Evolutionary conservation across 805 yeast species (phyloP).

Genomic region (Barnettozyma vustinii): DNA sequence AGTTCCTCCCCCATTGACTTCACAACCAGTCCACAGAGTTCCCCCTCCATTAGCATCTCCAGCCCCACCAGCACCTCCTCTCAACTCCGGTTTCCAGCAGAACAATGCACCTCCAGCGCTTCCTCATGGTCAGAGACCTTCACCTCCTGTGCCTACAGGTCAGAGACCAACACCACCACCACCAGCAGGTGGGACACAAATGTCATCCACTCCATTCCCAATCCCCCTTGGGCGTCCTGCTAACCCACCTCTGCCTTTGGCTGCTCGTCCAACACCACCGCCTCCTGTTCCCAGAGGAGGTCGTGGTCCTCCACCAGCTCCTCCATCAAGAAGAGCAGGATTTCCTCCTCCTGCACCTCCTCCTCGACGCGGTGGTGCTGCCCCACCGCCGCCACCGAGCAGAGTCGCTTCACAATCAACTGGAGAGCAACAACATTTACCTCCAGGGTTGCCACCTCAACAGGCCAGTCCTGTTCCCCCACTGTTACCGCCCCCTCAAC

Average conservation of each 20-base stretch:
- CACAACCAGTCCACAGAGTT: constrained; percentile 15
- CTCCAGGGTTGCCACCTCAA: constrained; percentile 17
- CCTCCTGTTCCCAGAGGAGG: constrained; percentile 28
- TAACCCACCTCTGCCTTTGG: constrained; percentile 12
- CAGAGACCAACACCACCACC: constrained; percentile 8
- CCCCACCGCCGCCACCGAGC: constrained; percentile 21
- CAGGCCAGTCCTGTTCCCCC: constrained; percentile 15
- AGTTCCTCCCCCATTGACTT: constrained; percentile 25
- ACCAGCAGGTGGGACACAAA: constrained; percentile 2
- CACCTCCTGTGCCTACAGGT: constrained; percentile 18
- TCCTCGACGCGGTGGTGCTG: constrained; percentile 16
- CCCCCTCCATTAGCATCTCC: constrained; percentile 22
- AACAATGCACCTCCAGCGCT: constrained; percentile 13
- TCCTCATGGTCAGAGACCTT: constrained; percentile 25
- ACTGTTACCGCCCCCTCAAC: constrained; percentile 19
- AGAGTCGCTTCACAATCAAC: constrained; percentile 7
- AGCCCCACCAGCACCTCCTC: constrained; percentile 22
- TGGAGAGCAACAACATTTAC: constrained; percentile 19
- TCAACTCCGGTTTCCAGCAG: neutral
- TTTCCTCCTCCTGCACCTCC: constrained; percentile 24
- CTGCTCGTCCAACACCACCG: constrained; percentile 14
- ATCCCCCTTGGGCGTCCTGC: constrained; percentile 11
- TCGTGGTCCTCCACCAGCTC: constrained; percentile 22
- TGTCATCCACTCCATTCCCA: constrained; percentile 6
- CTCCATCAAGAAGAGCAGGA: constrained; percentile 19